Percentiles rank a stretch among this genome's conserved stretches.
phyloP scores from a whole-genome alignment of 2,329 filamentous ascomycete genomes.

The Chrysosporium queenslandicum region DNA sequence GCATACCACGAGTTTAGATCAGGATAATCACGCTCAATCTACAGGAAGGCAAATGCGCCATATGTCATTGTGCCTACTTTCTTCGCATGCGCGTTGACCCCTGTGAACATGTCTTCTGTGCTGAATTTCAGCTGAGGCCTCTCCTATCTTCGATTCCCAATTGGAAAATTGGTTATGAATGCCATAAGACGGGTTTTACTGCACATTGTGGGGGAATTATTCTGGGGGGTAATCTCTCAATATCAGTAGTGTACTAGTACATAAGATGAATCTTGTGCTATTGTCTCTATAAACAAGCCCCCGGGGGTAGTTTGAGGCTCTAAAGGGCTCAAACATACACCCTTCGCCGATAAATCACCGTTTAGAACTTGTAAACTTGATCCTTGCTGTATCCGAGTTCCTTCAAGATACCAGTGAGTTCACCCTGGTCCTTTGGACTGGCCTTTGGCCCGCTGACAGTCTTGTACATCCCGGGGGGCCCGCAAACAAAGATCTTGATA shows the following conservation, averaged over 20 bases:
- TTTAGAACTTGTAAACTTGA: conserved; percentile 91
- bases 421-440: conserved; percentile 88
- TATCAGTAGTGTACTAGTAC: not conserved
- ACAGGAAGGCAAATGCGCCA: too few species aligned
- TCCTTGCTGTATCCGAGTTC: conserved; percentile 77
- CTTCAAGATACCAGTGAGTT: conserved; percentile 69
- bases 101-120: too few species aligned
- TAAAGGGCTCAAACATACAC: not conserved
- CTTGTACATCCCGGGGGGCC: conserved; percentile 87
- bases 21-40: too few species aligned
- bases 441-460: conserved; percentile 82
- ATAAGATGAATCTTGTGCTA: not conserved
- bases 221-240: too few species aligned
- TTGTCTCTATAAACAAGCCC: not conserved
- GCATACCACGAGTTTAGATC: too few species aligned
- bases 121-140: too few species aligned
- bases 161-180: too few species aligned
- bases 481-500: conserved; percentile 94
- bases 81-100: too few species aligned
- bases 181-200: too few species aligned
- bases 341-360: not conserved
- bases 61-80: too few species aligned
- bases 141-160: too few species aligned
- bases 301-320: not conserved
- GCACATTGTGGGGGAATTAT: too few species aligned